Evolutionary conservation across 2,329 filamentous ascomycete genomes (phyloP).

Genomic region (Diaporthe caulivora): DNA sequence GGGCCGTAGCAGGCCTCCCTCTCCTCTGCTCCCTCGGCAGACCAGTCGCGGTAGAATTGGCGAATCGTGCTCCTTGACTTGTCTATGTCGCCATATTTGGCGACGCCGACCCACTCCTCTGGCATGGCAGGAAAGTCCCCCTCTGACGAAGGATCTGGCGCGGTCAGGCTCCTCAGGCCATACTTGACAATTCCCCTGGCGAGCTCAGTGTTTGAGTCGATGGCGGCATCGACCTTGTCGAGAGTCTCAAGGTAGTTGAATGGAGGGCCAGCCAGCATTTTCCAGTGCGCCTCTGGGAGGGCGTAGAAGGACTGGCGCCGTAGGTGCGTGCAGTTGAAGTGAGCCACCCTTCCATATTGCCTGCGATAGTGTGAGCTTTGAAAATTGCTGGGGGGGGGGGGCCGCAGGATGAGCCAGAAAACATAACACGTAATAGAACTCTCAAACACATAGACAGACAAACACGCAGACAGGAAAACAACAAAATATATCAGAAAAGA

Average conservation of each 20-base stretch:
- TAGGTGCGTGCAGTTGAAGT: slow-evolving; percentile 91
- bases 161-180: slow-evolving; percentile 76
- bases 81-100: slow-evolving; percentile 82
- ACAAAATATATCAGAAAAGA: not conserved
- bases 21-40: slow-evolving; percentile 79
- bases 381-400: not conserved
- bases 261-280: slow-evolving; percentile 82
- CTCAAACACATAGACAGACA: not conserved
- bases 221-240: slow-evolving; percentile 84
- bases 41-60: slow-evolving; percentile 97
- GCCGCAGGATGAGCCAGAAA: not conserved
- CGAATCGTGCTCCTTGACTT: slow-evolving; percentile 93
- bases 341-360: slow-evolving; percentile 86
- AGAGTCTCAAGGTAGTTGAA: slow-evolving; percentile 87
- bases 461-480: not conserved
- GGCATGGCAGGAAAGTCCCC: slow-evolving; percentile 62
- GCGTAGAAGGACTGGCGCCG: slow-evolving; percentile 95
- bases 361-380: slow-evolving; percentile 57
- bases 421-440: too few relatives aligned
- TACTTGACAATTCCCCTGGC: slow-evolving; percentile 81
- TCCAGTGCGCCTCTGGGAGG: slow-evolving; percentile 85
- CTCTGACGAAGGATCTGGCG: slow-evolving; percentile 51
- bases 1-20: slow-evolving; percentile 82
- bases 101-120: slow-evolving; percentile 76
- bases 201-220: slow-evolving; percentile 88